Conservation (phyloP, 2,329 filamentous ascomycete genomes). For the Chalaropsis thielavioides region DNA sequence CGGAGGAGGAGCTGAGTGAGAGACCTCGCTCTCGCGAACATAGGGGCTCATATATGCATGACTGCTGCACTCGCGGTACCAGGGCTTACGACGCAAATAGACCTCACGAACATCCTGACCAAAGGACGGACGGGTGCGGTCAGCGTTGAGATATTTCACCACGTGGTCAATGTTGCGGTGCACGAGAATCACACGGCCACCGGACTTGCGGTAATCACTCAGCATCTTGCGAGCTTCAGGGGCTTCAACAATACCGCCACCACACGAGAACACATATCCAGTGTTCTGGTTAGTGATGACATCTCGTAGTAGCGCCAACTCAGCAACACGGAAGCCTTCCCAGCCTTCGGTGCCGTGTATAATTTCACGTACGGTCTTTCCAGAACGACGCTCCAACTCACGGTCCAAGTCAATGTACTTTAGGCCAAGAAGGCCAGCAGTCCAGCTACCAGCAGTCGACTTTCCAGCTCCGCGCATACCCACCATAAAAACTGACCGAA, state of each 20-base stretch:
- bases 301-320: constrained; percentile 58
- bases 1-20: constrained; percentile 14
- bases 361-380: constrained; percentile 72
- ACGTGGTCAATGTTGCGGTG: constrained; percentile 79
- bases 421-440: constrained; percentile 58
- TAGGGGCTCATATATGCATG: constrained; percentile 75
- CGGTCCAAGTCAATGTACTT: constrained; percentile 77
- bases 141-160: constrained; percentile 72
- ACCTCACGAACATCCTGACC: constrained; percentile 84
- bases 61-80: constrained; percentile 88
- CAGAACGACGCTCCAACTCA: constrained; percentile 61
- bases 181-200: constrained; percentile 75
- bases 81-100: constrained; percentile 75
- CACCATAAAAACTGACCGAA: constrained; percentile 74
- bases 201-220: constrained; percentile 53
- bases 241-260: constrained; percentile 82
- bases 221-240: constrained; percentile 66
- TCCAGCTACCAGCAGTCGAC: constrained; percentile 82
- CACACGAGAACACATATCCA: constrained; percentile 79
- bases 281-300: constrained; percentile 60
- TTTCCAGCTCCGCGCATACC: constrained; percentile 97
- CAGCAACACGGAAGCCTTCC: constrained; percentile 73
- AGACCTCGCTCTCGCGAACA: constrained; percentile 7
- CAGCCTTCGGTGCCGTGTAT: constrained; percentile 60
- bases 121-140: constrained; percentile 85